A percentile compares a stretch with the other conserved stretches of the same genome.
These are phyloP conservation scores for Clathrospora elynae DNA, from an alignment of 2,329 filamentous ascomycete species.

Conservation along the genomic window DNA sequence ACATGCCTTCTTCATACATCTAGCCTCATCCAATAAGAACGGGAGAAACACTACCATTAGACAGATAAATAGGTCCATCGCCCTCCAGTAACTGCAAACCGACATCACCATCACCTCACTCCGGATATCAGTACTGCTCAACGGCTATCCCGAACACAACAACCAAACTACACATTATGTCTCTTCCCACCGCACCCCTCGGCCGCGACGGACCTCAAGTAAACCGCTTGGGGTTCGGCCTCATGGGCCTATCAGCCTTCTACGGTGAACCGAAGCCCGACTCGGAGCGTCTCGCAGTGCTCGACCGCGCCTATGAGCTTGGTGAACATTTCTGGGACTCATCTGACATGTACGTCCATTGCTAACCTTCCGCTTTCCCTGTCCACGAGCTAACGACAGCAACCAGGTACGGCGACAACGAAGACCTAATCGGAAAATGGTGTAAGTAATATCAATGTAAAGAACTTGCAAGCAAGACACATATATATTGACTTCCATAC, in stretches of 20 bases:
- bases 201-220: conserved; percentile 60
- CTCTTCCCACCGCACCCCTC: conserved; percentile 54
- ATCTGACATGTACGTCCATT: conserved; percentile 31
- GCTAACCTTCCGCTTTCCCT: conserved; percentile 12
- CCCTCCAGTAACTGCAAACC: no score
- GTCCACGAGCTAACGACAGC: conserved; percentile 1
- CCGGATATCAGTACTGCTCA: no score
- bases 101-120: no score
- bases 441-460: no score
- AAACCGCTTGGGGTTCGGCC: conserved; percentile 58
- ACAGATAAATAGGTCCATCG: no score
- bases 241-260: conserved; percentile 58
- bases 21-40: no score
- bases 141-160: neutral
- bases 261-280: conserved; percentile 58
- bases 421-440: conserved; percentile 44
- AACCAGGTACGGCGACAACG: conserved; percentile 38
- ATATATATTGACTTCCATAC: no score
- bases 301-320: conserved; percentile 58
- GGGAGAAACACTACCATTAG: no score
- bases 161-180: conserved; percentile 20
- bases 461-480: no score
- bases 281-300: conserved; percentile 56
- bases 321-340: conserved; percentile 51
- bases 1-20: no score